phyloP scores from a whole-genome alignment of 176 grass and related monocot species.

The Oryza longistaminata region DNA sequence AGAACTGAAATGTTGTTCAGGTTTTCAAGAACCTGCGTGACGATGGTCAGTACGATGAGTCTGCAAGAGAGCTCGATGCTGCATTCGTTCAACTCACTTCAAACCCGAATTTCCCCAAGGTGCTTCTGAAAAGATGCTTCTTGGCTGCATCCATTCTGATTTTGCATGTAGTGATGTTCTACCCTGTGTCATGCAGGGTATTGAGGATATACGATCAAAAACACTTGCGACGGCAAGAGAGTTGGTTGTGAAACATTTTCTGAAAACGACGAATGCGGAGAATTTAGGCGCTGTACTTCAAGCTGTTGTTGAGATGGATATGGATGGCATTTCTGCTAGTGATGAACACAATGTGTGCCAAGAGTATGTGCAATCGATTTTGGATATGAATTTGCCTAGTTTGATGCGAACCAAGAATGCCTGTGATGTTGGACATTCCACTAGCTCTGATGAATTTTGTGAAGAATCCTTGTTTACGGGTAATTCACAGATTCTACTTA shows the following conservation, averaged over 20 bases:
- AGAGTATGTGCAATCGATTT: conserved; percentile 49
- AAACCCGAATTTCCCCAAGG: conserved; percentile 63
- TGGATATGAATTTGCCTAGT: conserved; percentile 39
- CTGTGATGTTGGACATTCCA: neutral
- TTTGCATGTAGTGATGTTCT: neutral
- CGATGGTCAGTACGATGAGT: conserved; percentile 51
- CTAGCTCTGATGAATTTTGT: conserved; percentile 9
- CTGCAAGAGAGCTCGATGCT: conserved; percentile 59
- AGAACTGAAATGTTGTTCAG: conserved; percentile 36
- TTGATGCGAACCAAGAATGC: neutral
- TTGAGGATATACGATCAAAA: conserved; percentile 46
- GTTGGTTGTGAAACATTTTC: conserved; percentile 65
- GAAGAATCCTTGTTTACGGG: conserved; percentile 27
- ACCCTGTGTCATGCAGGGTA: conserved; percentile 52
- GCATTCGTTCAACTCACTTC: conserved; percentile 54
- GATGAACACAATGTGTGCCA: conserved; percentile 12
- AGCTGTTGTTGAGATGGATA: conserved; percentile 66
- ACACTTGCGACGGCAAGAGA: conserved; percentile 49
- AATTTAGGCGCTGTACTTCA: conserved; percentile 60
- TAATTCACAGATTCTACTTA: conserved; percentile 57
- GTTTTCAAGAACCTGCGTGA: conserved; percentile 57
- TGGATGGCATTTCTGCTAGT: conserved; percentile 24
- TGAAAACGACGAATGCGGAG: conserved; percentile 45
- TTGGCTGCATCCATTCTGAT: neutral
- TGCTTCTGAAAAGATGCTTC: conserved; percentile 1